Evolutionary conservation across 805 yeast species (phyloP).

Genomic region (Saccharomycopsis babjevae): DNA sequence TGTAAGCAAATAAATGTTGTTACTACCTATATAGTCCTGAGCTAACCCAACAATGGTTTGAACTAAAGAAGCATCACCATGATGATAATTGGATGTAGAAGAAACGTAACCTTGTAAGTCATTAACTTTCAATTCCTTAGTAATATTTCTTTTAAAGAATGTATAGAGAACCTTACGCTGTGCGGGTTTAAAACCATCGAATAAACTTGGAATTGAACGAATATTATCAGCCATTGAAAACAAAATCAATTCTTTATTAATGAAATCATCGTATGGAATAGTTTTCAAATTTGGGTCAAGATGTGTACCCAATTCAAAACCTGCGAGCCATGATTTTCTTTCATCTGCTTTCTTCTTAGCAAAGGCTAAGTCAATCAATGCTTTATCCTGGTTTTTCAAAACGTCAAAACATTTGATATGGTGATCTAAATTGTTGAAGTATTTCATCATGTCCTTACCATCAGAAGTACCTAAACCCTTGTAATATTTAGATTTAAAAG

Average conservation of each 20-base stretch:
- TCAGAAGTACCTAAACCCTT: slow-evolving; percentile 98
- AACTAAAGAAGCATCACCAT: slow-evolving; percentile 81
- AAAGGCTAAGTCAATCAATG: slow-evolving; percentile 80
- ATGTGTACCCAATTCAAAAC: slow-evolving; percentile 85
- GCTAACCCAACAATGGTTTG: slow-evolving; percentile 92
- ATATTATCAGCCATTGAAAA: slow-evolving; percentile 96
- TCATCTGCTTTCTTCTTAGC: slow-evolving; percentile 94
- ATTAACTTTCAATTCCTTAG: slow-evolving; percentile 75
- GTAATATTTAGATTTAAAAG: slow-evolving; percentile 92
- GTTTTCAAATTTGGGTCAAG: slow-evolving; percentile 65
- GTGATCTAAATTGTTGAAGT: slow-evolving; percentile 72
- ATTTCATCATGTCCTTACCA: slow-evolving; percentile 73
- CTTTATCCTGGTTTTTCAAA: slow-evolving; percentile 67
- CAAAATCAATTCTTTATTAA: slow-evolving; percentile 86
- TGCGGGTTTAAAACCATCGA: slow-evolving; percentile 96
- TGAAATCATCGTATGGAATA: slow-evolving; percentile 88
- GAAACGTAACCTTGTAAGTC: slow-evolving; percentile 85
- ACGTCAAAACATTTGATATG: slow-evolving; percentile 83
- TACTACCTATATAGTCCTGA: slow-evolving; percentile 88
- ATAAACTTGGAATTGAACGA: slow-evolving; percentile 85
- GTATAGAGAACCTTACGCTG: slow-evolving; percentile 90
- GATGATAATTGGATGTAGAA: slow-evolving; percentile 88
- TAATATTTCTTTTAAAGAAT: slow-evolving; percentile 71
- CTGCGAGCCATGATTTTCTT: slow-evolving; percentile 92
- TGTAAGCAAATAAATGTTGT: slow-evolving; percentile 70